Conservation (phyloP, 1,139 yeast species). For the Diutina catenulata region DNA sequence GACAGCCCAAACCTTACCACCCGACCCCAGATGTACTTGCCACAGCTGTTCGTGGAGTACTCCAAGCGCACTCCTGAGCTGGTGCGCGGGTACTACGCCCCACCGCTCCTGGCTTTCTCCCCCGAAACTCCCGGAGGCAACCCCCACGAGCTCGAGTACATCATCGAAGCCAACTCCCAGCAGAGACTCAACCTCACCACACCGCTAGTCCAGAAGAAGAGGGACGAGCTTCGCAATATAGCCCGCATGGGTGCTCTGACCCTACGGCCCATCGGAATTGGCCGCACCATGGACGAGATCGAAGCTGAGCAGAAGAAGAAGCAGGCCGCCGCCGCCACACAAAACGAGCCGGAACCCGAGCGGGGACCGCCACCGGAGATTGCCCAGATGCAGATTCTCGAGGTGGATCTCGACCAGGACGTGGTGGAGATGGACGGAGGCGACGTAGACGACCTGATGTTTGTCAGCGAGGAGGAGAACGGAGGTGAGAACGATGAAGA, state of each 20-base stretch:
- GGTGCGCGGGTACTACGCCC: slow-evolving; percentile 17
- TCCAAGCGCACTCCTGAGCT: not conserved
- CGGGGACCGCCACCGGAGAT: too few relatives aligned
- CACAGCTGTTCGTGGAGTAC: not conserved
- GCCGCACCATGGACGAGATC: slow-evolving; percentile 41
- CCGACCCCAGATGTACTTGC: slow-evolving; percentile 10
- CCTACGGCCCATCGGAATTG: slow-evolving; percentile 44
- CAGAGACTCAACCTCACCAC: slow-evolving; percentile 10
- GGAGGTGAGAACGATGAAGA: slow-evolving; percentile 10
- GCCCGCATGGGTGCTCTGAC: slow-evolving; percentile 37
- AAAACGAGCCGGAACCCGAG: not conserved
- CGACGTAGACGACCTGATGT: slow-evolving; percentile 10
- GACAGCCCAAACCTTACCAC: not conserved
- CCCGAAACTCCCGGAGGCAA: slow-evolving; percentile 34
- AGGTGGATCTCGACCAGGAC: slow-evolving; percentile 2
- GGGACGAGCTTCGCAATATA: slow-evolving; percentile 30
- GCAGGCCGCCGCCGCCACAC: not conserved
- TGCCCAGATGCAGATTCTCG: too few relatives aligned
- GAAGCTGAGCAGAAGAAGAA: slow-evolving; percentile 14
- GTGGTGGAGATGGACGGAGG: slow-evolving; percentile 15
- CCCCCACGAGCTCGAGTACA: slow-evolving; percentile 20
- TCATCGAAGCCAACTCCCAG: slow-evolving; percentile 8
- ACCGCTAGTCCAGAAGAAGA: slow-evolving; percentile 16
- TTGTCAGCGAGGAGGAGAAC: slow-evolving; percentile 8
- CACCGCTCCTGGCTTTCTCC: slow-evolving; percentile 42